Evolutionary conservation across 108 stramenopile species (phyloP), one percentile per base, ranked within the genome.

Genomic region (Epipyxis sp.): DNA sequence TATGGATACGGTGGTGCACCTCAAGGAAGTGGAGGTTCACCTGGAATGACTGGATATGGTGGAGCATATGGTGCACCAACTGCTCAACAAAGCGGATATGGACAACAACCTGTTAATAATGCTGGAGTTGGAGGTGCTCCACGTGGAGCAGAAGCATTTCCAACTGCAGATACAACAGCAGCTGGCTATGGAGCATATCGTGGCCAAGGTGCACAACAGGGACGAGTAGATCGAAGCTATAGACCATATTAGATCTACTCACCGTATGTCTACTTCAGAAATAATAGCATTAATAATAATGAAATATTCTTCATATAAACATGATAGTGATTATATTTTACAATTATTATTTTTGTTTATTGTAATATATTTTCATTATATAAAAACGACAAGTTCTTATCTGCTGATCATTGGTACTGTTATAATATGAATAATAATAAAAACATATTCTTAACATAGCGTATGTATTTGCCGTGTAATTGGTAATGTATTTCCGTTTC

Each of bases 111-210:
- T 6, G 46, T 50, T 13, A 50, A 50, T 50, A 20, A 20, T 50
- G 46, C 13, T 20, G 46, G 46, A 6, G 20, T 6, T 50, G 46
- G 46, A 13, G 46, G 46, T 13, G 46, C 13, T 50, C 46, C 46
- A 13, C 13, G 13, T 13, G 71, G 41, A 74, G 44, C 71, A 35
- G 71, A 10, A 74, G 42, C 13, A 13, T 34, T 6, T 42, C 37
- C 71, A 13, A 25, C 46, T 42, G 71, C 10, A 3, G 46, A 50
- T 6, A n/a, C n/a, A 68, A 13, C 41, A 37, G 20, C 20, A 68
- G 71, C 41, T 13, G 71, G 71, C 50, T 74, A 74, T 74, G 71
- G 71, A 10, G 71, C 46, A 6, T 74, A 74, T 25, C 44, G 71
- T 13, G 25, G 41, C 25, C n/a, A 74, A 34, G 71, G 32, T 10